Percentiles rank a stretch among this genome's conserved stretches.
Evolutionary conservation across 208 protist genomes (phyloP).

Genomic region (Porcisia hertigi): DNA sequence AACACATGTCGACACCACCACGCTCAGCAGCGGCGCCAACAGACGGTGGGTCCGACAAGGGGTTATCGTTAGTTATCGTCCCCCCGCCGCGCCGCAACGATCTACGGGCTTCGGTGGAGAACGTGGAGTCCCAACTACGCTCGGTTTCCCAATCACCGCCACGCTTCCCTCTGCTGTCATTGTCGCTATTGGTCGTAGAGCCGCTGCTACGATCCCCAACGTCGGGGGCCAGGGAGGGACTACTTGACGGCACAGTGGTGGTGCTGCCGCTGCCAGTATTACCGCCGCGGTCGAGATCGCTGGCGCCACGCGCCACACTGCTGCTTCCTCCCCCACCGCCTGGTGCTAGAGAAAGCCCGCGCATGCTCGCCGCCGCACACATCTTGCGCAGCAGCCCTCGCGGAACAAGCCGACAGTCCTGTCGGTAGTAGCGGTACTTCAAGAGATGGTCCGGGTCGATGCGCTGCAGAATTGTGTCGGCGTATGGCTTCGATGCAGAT

Average conservation of each 20-base stretch:
- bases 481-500: constrained; percentile 86
- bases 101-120: not conserved
- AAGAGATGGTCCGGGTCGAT: constrained; percentile 79
- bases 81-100: not conserved
- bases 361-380: constrained; percentile 25
- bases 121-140: not conserved
- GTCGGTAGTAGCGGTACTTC: constrained; percentile 72
- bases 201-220: not conserved
- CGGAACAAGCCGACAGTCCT: constrained; percentile 70
- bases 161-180: not conserved
- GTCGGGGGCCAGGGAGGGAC: not conserved
- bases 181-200: constrained; percentile 16
- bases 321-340: not conserved
- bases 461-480: constrained; percentile 84
- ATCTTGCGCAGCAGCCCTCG: constrained; percentile 47
- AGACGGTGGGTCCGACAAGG: not conserved
- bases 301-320: constrained; percentile 3
- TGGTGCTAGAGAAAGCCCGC: not conserved
- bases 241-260: not conserved
- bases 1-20: not conserved
- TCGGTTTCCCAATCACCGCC: not conserved
- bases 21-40: not conserved
- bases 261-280: not conserved
- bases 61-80: not conserved
- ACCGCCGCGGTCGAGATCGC: not conserved